Base-by-base conservation (phyloP, 2,329 filamentous ascomycete species). In the Cryphonectria carpinicola region DNA sequence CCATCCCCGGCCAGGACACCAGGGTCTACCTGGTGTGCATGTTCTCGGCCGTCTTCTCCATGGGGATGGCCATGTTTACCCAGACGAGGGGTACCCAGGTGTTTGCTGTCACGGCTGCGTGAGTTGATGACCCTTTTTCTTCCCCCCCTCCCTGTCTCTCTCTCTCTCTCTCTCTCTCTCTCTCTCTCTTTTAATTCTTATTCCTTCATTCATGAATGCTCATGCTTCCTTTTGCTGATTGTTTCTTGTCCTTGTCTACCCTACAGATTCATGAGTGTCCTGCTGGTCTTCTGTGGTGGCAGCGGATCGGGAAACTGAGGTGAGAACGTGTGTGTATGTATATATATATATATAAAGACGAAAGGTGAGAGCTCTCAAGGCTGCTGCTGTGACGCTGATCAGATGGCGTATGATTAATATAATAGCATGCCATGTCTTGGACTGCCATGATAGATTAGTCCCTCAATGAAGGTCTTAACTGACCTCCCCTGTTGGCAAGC, bases 91-190 rank as follows among this genome's bases (percentile, higher is more conserved):
- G 77, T 60, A 76, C 76, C 32, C 77, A 79, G 73, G 75, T 78
- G 28, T 76, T 78, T 52, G 74, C 76, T 14, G 75, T 74, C 19
- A 77, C 76, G 3, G 77, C 77, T 65, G 76, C 77, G 74, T 78
- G 32, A 70, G 70, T 70, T 46, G 17, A 7, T 6, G 19, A 22
- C 17, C 17, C 17, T 19, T 46, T 46, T 46, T 17, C 6, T 13
- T 5, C 41, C 25, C 19, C 28, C 28, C 28, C 28, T 2, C 28
- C 28, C 28, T 28, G 28, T n/a, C 7, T 49, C 22, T n/a, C n/a
- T 22, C 3, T 6, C 19, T 37, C 0, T 28, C 32, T 19, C 5
- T 67, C 64, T 14, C 60, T 49, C 1, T 32, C 0, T 22, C 5
- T 46, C 19, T 7, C 43, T 22, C 1, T 22, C 17, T 7, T 32